A percentile compares a stretch with the other conserved stretches of the same genome.
These are phyloP conservation scores for Pichia sp. DNA, from an alignment of 1,139 yeast species.

Conservation along the genomic window DNA sequence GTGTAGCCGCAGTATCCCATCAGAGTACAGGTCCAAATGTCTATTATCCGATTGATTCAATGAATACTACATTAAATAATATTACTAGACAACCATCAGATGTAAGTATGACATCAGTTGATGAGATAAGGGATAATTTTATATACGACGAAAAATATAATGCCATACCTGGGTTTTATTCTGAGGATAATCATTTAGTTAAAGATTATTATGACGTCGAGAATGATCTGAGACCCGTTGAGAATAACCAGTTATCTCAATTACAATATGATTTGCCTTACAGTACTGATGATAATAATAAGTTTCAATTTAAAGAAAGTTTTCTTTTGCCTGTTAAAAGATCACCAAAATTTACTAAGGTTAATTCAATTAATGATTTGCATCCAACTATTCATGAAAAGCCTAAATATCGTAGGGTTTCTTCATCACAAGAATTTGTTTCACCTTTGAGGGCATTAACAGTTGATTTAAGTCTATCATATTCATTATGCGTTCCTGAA, in stretches of 20 bases:
- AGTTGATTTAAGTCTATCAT: constrained; percentile 69
- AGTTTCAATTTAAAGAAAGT: too few relatives aligned
- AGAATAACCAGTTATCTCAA: background rate
- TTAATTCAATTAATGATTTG: constrained; percentile 47
- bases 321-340: background rate
- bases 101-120: constrained; percentile 12
- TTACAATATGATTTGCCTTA: constrained; percentile 15
- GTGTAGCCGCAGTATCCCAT: constrained; percentile 32
- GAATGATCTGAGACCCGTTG: background rate
- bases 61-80: background rate
- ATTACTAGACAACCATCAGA: constrained; percentile 12
- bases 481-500: constrained; percentile 78
- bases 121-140: background rate
- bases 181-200: background rate
- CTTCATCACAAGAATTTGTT: constrained; percentile 60
- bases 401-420: constrained; percentile 77
- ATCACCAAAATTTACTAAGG: constrained; percentile 36
- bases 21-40: background rate
- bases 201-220: constrained; percentile 1
- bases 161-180: background rate
- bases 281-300: too few relatives aligned
- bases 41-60: background rate
- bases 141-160: background rate
- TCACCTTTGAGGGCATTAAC: constrained; percentile 88
- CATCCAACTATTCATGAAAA: constrained; percentile 55